Conservation (phyloP, 768 basidiomycete genomes). For the Lentinula detonsa region DNA sequence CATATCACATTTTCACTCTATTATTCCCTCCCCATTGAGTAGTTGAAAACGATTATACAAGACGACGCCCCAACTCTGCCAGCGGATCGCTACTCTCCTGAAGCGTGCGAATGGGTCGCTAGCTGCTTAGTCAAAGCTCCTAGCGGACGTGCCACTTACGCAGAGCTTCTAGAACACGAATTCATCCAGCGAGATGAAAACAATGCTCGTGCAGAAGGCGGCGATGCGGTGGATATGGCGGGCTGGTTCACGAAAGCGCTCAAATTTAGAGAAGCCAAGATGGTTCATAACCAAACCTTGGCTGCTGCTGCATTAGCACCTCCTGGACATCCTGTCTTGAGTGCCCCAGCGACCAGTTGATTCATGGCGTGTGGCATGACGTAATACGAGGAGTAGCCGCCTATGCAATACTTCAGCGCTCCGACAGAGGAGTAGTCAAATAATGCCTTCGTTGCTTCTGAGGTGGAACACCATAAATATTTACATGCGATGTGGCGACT, state of each 20-base stretch:
- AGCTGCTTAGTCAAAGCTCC: conserved; percentile 80
- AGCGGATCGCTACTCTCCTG: conserved; percentile 53
- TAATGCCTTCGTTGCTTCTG: not conserved
- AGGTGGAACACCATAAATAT: not conserved
- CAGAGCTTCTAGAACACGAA: conserved; percentile 50
- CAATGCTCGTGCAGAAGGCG: conserved; percentile 44
- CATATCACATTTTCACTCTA: not conserved
- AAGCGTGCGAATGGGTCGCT: conserved; percentile 78
- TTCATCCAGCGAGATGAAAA: conserved; percentile 61
- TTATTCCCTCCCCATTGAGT: not conserved
- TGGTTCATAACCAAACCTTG: not conserved
- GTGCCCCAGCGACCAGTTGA: not conserved
- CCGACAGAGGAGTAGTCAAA: not conserved
- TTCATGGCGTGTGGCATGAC: not conserved
- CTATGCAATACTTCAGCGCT: not conserved
- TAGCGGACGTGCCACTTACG: conserved; percentile 73
- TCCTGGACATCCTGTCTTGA: not conserved
- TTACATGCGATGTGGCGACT: not conserved
- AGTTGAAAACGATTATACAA: conserved; percentile 86
- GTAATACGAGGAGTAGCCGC: not conserved
- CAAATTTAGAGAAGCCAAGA: conserved; percentile 7
- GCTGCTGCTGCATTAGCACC: not conserved
- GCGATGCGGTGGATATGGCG: conserved; percentile 71
- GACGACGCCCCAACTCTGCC: conserved; percentile 89
- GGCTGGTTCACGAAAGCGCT: conserved; percentile 69